phyloP scores from a whole-genome alignment of 1,139 yeast genomes.

The Sugiyamaella neomexicana region DNA sequence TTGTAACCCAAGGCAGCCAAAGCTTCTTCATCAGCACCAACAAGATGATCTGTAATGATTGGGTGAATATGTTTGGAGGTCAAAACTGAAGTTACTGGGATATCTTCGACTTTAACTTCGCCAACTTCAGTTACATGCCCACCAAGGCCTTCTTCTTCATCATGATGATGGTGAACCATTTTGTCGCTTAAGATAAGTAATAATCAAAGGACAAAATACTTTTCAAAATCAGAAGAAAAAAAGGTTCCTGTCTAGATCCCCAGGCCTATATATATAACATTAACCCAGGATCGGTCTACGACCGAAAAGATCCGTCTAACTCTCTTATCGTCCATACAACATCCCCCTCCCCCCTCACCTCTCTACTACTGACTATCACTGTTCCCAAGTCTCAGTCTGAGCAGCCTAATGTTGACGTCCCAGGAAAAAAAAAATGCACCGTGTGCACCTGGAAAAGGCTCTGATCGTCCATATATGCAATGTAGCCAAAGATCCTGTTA shows the following conservation, averaged over 20 bases:
- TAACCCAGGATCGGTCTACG: no score
- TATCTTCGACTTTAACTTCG: conserved; percentile 30
- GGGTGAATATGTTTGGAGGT: conserved; percentile 31
- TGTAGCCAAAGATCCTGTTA: not conserved
- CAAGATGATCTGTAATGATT: conserved; percentile 31
- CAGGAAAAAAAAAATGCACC: no score
- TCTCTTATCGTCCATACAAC: no score
- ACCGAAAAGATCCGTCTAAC: no score
- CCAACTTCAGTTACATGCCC: conserved; percentile 27
- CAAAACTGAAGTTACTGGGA: conserved; percentile 31
- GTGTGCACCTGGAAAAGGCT: not conserved
- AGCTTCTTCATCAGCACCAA: conserved; percentile 33
- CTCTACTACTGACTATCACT: no score
- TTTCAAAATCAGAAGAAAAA: not conserved
- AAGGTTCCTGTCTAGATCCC: no score
- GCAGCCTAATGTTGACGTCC: no score
- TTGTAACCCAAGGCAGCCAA: conserved; percentile 63
- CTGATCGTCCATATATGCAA: not conserved
- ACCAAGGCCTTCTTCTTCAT: conserved; percentile 10
- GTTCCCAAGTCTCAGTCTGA: no score
- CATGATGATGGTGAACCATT: conserved; percentile 14
- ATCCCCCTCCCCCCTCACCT: no score
- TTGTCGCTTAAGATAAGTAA: not conserved
- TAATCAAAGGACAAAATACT: not conserved
- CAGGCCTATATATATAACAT: no score